phyloP scores from a whole-genome alignment of 1,284 basidiomycete species.

The Coniferiporia sulphurascens region DNA sequence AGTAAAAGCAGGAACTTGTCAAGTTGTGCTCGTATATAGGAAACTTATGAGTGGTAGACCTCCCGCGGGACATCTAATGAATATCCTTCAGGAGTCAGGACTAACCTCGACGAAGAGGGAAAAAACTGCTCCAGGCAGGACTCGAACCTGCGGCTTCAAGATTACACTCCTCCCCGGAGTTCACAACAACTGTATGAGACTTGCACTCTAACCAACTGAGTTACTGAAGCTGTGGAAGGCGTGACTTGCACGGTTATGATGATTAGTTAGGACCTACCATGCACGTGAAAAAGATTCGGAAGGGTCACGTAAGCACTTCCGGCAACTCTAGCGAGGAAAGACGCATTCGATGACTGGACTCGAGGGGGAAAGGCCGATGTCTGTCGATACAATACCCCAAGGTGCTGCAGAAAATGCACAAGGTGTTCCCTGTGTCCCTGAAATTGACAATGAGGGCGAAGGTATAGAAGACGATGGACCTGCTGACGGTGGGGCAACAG shows the following conservation, averaged over 20 bases:
- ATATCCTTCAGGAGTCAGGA: no score
- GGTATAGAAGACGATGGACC: conserved; percentile 28
- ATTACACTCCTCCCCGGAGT: neutral
- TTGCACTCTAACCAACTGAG: neutral
- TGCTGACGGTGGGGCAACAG: conserved; percentile 22
- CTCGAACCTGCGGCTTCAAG: neutral
- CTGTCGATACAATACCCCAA: neutral
- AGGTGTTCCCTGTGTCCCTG: conserved; percentile 1
- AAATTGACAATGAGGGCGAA: conserved; percentile 19
- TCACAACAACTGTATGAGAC: neutral
- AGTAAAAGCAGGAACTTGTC: no score
- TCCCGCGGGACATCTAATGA: no score
- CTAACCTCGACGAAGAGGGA: neutral
- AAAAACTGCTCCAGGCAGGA: neutral
- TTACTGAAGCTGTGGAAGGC: neutral
- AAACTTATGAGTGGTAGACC: neutral
- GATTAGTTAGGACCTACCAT: neutral
- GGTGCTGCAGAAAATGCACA: neutral
- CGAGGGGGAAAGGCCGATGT: neutral
- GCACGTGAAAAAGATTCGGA: neutral
- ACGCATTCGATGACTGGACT: neutral
- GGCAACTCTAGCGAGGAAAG: neutral
- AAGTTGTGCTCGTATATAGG: neutral
- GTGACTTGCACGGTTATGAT: neutral
- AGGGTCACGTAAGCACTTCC: no score